Evolutionary conservation across 768 basidiomycete species (phyloP), one percentile per base, ranked within the genome.

Genomic region (Panellus pusillus): DNA sequence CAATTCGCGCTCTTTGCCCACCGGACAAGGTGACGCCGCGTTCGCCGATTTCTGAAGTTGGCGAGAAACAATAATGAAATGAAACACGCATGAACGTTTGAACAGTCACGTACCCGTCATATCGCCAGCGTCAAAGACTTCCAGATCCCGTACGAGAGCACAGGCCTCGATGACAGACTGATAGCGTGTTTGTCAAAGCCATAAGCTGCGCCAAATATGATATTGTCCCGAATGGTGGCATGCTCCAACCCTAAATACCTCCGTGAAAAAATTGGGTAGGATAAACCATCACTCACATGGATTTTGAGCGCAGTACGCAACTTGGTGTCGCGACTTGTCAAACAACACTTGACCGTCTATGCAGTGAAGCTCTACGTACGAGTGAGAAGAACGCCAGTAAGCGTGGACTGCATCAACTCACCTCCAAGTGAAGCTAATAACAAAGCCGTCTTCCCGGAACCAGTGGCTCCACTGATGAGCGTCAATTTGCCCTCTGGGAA

Each of bases 181-280:
- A 65, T 92, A 93, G 6, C 91, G 76, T n/a, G 68, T 67, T 55
- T 77, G 61, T 90, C 79, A 63, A 78, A 84, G 2, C 82, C 82
- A 58, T 73, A 76, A 3, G 75, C 69, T 1, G 81, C 77, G 2
- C 84, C 84, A 69, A 91, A 95, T 13, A 89, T 67, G 58, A 95
- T 89, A 64, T 92, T 91, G 52, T 91, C 89, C 18, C 81, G 75
- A 52, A 93, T 90, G 0, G 89, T 88, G 1, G 87, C 89, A 65
- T 91, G 87, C 64, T 89, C 84, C 8, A 91, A 77, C 87, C 87
- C 89, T 74, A 69, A 44, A 40, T 54, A 48, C 44, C 63, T 66
- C 66, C 24, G 69, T 11, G 53, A 68, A 17, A n/a, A 44, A 50
- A 15, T 15, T 36, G 32, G 2, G 11, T 9, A 28, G 37, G 18